Percentiles rank a stretch among this genome's conserved stretches.
Conservation (phyloP, 176 grass and related monocot genomes). For the Juncus inflexus region DNA sequence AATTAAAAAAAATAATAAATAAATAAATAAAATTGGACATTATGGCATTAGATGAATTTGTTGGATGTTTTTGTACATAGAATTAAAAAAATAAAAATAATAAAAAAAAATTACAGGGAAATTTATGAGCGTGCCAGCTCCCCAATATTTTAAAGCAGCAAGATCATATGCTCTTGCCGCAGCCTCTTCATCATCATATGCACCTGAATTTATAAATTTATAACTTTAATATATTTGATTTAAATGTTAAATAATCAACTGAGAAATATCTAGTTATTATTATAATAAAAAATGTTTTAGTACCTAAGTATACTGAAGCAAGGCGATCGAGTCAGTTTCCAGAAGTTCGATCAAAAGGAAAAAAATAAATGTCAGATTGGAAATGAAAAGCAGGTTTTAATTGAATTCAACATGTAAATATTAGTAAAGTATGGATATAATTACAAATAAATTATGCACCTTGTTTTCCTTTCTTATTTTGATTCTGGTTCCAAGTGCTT, state of each 20-base stretch:
- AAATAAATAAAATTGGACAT: conserved; percentile 20
- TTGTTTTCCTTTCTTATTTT: conserved; percentile 99
- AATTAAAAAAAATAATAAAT: conserved; percentile 38
- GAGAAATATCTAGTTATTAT: not conserved
- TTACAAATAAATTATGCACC: conserved; percentile 38
- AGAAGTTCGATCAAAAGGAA: conserved; percentile 61
- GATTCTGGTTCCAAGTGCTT: conserved; percentile 99
- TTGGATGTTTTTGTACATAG: not conserved
- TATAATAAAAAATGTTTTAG: conserved; percentile 1
- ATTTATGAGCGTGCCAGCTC: conserved; percentile 96
- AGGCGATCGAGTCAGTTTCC: conserved; percentile 17
- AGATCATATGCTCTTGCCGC: conserved; percentile 99
- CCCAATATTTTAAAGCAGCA: conserved; percentile 98
- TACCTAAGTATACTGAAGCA: conserved; percentile 96
- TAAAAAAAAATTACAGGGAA: conserved; percentile 70
- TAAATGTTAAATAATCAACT: not conserved
- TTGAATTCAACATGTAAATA: not conserved
- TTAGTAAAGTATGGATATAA: conserved; percentile 7
- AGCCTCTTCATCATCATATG: conserved; percentile 99
- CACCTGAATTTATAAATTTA: conserved; percentile 44
- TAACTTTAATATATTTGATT: conserved; percentile 18
- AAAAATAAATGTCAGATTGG: conserved; percentile 38
- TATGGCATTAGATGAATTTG: not conserved
- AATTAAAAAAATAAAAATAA: not conserved
- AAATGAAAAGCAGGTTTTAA: conserved; percentile 6